Conservation (phyloP, 129 eudicot species). For the Kitagawia praeruptora region DNA sequence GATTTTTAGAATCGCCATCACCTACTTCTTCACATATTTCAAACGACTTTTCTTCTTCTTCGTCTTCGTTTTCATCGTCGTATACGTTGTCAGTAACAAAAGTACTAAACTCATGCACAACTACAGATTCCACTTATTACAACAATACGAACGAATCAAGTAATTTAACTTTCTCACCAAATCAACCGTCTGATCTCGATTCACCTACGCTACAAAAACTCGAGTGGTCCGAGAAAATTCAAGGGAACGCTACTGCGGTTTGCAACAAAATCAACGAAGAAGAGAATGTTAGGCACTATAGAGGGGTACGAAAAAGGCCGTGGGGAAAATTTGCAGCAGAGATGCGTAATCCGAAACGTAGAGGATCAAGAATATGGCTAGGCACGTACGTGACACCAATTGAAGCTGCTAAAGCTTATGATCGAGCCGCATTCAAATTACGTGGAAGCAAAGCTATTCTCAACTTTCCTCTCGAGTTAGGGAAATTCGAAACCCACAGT, state of each 20-base stretch:
- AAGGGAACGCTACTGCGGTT: background rate
- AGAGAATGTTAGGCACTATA: conserved; percentile 28
- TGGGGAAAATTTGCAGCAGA: conserved; percentile 94
- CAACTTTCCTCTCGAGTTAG: conserved; percentile 57
- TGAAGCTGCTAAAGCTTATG: conserved; percentile 78
- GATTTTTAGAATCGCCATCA: background rate
- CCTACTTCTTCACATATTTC: background rate
- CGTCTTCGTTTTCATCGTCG: background rate
- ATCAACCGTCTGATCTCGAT: no score
- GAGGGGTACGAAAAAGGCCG: conserved; percentile 72
- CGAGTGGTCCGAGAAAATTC: no score
- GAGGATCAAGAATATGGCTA: conserved; percentile 72
- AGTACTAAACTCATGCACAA: no score
- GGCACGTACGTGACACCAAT: conserved; percentile 63
- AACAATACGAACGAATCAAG: no score
- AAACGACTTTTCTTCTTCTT: background rate
- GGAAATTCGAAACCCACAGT: background rate
- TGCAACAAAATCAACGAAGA: background rate
- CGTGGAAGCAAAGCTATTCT: conserved; percentile 71
- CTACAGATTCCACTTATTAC: no score
- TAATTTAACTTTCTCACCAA: no score
- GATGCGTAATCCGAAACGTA: conserved; percentile 66
- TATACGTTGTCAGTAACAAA: no score
- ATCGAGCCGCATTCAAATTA: conserved; percentile 56
- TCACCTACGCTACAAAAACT: no score